Evolutionary conservation across 192 early-diverging fungal genomes (phyloP).

Genomic region (Podila clonocystis): DNA sequence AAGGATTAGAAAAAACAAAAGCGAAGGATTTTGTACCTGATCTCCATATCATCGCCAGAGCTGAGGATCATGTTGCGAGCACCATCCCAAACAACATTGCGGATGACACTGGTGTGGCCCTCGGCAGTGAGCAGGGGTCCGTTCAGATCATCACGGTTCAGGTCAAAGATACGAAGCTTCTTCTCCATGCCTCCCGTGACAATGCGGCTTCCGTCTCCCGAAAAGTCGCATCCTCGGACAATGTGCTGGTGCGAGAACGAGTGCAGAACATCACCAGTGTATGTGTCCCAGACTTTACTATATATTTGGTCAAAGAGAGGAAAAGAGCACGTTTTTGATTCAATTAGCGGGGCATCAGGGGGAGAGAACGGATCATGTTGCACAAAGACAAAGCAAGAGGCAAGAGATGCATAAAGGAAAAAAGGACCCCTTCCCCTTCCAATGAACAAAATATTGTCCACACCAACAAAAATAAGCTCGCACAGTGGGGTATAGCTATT

Average conservation of each 20-base stretch:
- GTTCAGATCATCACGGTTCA: constrained; percentile 58
- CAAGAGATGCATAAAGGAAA: too few relatives aligned
- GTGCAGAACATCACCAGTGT: constrained; percentile 73
- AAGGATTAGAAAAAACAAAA: background rate
- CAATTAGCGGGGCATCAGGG: too few relatives aligned
- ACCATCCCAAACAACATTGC: constrained; percentile 71
- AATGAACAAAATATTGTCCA: too few relatives aligned
- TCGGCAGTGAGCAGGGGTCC: constrained; percentile 55
- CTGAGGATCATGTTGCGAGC: constrained; percentile 64
- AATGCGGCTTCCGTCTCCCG: constrained; percentile 73
- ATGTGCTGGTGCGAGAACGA: constrained; percentile 84
- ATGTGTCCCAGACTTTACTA: constrained; percentile 89
- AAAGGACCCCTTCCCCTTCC: too few relatives aligned
- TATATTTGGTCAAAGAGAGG: background rate
- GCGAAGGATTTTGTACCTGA: constrained; percentile 40
- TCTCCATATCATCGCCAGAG: constrained; percentile 68
- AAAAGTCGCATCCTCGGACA: constrained; percentile 87
- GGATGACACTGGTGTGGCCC: constrained; percentile 67
- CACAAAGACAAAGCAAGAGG: too few relatives aligned
- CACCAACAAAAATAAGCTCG: too few relatives aligned
- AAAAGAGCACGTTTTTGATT: constrained; percentile 1
- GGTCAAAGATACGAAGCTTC: constrained; percentile 83
- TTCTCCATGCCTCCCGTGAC: constrained; percentile 89
- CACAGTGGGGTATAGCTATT: too few relatives aligned
- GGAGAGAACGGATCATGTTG: too few relatives aligned